These are phyloP conservation scores for Microstegium vimineum DNA, from an alignment of 176 grass and related monocot species.

Conservation along the genomic window DNA sequence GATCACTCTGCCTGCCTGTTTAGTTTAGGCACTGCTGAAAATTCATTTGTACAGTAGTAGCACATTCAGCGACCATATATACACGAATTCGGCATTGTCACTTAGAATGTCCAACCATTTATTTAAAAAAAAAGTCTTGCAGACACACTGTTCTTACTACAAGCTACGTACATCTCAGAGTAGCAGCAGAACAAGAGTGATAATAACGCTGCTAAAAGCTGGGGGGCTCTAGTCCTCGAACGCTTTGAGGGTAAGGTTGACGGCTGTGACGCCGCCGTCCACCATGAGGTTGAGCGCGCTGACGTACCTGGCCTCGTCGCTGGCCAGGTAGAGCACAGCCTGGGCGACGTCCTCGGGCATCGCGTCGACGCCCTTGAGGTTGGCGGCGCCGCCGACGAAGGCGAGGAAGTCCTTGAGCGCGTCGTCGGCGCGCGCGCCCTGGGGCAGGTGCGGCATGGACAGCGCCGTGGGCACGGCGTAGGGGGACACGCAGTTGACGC, in stretches of 20 bases:
- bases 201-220: background rate
- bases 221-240: conserved; percentile 52
- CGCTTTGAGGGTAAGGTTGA: conserved; percentile 31
- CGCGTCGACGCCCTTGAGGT: conserved; percentile 69
- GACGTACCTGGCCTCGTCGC: conserved; percentile 62
- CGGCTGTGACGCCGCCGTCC: conserved; percentile 46
- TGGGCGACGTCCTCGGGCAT: conserved; percentile 50
- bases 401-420: conserved; percentile 34
- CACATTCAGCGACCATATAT: background rate
- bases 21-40: background rate
- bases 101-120: background rate
- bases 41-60: background rate
- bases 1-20: background rate
- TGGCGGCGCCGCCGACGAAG: conserved; percentile 43
- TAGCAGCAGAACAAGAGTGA: background rate
- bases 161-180: background rate
- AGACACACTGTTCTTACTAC: background rate
- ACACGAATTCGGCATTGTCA: background rate
- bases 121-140: background rate
- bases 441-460: conserved; percentile 52
- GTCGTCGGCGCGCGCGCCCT: conserved; percentile 23
- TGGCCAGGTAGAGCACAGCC: conserved; percentile 74
- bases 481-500: conserved; percentile 87
- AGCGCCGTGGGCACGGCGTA: conserved; percentile 54
- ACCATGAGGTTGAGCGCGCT: conserved; percentile 66